These are phyloP conservation scores for Botrytis paeoniae DNA, from an alignment of 2,329 filamentous ascomycete species.

Conservation along the genomic window DNA sequence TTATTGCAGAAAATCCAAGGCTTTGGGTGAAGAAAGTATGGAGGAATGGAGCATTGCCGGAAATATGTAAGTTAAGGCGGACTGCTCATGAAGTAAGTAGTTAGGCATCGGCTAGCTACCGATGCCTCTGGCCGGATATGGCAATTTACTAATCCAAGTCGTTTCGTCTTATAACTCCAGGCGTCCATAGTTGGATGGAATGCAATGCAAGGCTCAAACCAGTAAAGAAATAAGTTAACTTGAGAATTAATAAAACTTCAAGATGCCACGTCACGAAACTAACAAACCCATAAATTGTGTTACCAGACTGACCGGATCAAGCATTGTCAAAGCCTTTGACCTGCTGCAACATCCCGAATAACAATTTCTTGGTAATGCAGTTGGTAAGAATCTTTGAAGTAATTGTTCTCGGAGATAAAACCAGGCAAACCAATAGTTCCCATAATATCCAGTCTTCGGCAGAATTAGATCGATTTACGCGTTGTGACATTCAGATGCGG, in stretches of 20 bases:
- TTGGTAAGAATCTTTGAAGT: neutral
- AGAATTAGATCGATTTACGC: neutral
- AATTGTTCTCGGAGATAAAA: neutral
- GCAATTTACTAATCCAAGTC: neutral
- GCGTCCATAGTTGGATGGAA: neutral
- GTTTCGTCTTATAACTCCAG: neutral
- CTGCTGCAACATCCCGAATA: neutral
- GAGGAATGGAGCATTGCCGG: neutral
- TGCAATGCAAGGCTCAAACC: conserved; percentile 9
- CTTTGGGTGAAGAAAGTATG: conserved; percentile 17
- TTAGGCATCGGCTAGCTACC: neutral
- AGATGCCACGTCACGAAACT: conserved; percentile 14
- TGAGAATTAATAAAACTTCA: conserved; percentile 5
- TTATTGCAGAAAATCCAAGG: neutral
- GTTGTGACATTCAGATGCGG: neutral
- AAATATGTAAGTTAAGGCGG: conserved; percentile 6
- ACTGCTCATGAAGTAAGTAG: neutral
- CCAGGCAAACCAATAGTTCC: neutral
- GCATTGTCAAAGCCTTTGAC: conserved; percentile 6
- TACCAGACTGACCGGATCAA: neutral
- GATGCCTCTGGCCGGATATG: neutral
- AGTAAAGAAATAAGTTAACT: neutral
- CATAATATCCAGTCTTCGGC: neutral
- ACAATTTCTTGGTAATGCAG: neutral
- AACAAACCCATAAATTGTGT: neutral